Conservation (phyloP, 2,329 filamentous ascomycete genomes). For the Colletotrichum cuscutae region DNA sequence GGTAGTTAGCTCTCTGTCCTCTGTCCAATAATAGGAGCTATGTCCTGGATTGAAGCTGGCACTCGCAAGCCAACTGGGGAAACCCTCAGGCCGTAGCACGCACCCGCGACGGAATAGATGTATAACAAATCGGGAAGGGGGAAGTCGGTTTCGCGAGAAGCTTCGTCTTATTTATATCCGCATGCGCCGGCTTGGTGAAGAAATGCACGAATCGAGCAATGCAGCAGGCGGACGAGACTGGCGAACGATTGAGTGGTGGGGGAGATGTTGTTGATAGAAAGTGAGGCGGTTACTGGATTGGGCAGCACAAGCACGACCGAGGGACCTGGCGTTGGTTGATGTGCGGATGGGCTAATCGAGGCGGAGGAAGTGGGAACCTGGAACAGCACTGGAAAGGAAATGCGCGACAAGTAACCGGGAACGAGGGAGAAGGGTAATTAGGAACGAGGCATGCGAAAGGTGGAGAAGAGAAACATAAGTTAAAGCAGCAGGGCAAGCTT, state of each 20-base stretch:
- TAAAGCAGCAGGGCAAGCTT: not conserved
- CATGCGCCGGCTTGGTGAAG: not conserved
- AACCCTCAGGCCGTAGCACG: slow-evolving; percentile 25
- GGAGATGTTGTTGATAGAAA: slow-evolving; percentile 35
- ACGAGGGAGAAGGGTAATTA: not conserved
- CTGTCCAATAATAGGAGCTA: slow-evolving; percentile 3
- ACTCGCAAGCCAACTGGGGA: slow-evolving; percentile 29
- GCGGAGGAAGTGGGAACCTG: slow-evolving; percentile 12
- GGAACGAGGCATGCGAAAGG: slow-evolving; percentile 2
- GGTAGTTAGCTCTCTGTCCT: slow-evolving; percentile 27
- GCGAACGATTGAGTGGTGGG: slow-evolving; percentile 22
- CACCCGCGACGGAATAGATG: slow-evolving; percentile 18
- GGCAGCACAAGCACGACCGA: slow-evolving; percentile 26
- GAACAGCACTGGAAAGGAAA: not conserved
- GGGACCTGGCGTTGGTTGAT: slow-evolving; percentile 15
- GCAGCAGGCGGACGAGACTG: slow-evolving; percentile 16
- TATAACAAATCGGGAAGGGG: not conserved
- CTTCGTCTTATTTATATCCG: slow-evolving; percentile 9
- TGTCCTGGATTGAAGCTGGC: slow-evolving; percentile 26
- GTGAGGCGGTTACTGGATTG: slow-evolving; percentile 35
- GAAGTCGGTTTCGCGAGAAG: not conserved
- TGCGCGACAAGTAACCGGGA: not conserved
- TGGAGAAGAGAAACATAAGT: slow-evolving; percentile 14
- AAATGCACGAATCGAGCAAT: slow-evolving; percentile 3
- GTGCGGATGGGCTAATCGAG: slow-evolving; percentile 1